Evolutionary conservation across 257 asterid species (phyloP), one percentile per base, ranked within the genome.

Genomic region (Solanum gracilifrons): DNA sequence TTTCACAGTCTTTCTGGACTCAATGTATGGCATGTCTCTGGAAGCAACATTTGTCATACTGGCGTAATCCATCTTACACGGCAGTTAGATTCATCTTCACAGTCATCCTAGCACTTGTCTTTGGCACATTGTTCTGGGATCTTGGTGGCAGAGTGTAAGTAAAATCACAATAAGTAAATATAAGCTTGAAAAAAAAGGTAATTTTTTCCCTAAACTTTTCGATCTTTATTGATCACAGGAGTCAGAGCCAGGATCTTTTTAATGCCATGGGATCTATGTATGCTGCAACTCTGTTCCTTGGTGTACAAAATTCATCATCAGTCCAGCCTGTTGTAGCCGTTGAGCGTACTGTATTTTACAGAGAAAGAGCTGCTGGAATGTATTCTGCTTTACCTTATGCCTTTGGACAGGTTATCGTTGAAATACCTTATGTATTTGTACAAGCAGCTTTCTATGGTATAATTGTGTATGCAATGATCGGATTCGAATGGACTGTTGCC

Each of bases 341-440:
- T 25, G 95, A 93, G 82, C 87, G 95, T 85, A 90, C 91, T 4
- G 93, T 91, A 9, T 93, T 91, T 87, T 92, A 93, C 64, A 91
- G 95, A 86, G 95, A 93, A 86, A 86, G 92, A 89, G 94, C 94
- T 7, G 92, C 95, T 5, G 94, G 95, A 58, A 93, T 93, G 95
- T 92, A 92, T 86, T 93, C 95, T 37, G 91, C 93, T 85, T 60
- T 93, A 89, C 92, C 95, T 12, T 93, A 93, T 80, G 94, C 95
- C 58, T 71, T 92, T n/a, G 90, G 91, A 74, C 94, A 93, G 93
- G 92, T 88, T 83, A 85, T 87, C 33, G 87, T 93, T 35, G 95
- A 93, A 88, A 27, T 93, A 58, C 95, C 95, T 5, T 93, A 92
- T 43, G 31, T 91, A 68, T 89, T 93, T 69, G 83, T 87, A 31